Conservation (phyloP, 2,329 filamentous ascomycete genomes). For the Colletotrichum costaricense region DNA sequence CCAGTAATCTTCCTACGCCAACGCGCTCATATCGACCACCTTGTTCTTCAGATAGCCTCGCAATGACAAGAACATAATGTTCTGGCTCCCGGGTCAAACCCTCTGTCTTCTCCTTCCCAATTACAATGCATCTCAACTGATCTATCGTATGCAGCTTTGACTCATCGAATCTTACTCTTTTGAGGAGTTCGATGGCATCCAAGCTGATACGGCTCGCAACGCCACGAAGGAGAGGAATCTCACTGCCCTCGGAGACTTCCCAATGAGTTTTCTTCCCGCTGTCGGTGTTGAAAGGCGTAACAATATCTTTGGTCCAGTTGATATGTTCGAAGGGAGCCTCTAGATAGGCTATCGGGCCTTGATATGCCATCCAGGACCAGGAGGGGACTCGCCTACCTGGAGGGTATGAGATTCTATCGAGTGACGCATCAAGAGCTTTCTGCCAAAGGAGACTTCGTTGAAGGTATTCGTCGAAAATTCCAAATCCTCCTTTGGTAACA, state of each 20-base stretch:
- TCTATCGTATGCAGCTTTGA: not conserved
- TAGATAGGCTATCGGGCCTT: not conserved
- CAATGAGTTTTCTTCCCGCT: not conserved
- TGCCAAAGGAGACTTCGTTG: conserved; percentile 4
- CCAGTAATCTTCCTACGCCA: not conserved
- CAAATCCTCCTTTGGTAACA: not conserved
- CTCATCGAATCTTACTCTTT: not conserved
- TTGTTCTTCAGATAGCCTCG: too few species aligned
- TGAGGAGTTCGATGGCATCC: not conserved
- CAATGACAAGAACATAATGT: not conserved
- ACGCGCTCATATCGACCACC: not conserved
- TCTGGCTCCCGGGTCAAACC: not conserved
- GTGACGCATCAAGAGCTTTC: not conserved
- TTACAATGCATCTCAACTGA: not conserved
- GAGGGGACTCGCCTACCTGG: not conserved
- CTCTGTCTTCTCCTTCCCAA: not conserved
- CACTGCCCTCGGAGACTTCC: not conserved
- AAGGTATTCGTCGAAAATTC: not conserved
- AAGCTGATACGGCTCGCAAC: not conserved
- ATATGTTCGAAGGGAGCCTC: not conserved
- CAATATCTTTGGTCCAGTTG: not conserved
- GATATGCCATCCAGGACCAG: conserved; percentile 7
- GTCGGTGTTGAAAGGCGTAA: not conserved
- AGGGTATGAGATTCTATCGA: not conserved
- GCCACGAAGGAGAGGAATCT: not conserved